Evolutionary conservation across 2,329 filamentous ascomycete species (phyloP), one percentile per base, ranked within the genome.

Genomic region (Zopfia rhizophila): DNA sequence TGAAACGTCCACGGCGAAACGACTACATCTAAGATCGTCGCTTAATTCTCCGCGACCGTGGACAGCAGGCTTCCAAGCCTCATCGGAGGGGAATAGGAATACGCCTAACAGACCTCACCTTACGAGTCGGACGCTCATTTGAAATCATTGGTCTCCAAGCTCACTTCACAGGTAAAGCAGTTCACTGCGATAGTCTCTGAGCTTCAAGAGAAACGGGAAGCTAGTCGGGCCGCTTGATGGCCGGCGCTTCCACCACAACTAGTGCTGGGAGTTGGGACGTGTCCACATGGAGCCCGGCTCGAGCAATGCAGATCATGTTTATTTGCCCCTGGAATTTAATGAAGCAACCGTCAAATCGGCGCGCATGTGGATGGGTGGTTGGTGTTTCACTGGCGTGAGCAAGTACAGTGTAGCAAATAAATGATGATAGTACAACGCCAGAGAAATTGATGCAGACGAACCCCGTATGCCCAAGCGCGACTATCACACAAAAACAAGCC

Each of bases 161-260:
- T 75, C 43, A 68, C 63, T 25, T 45, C 59, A 28, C 71, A 73
- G 48, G 66, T 74, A 28, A 68, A 74, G 44, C 61, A 72, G 51
- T 70, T 75, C 48, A 72, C 65, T 43, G 60, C 58, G 24, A 61
- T 72, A 52, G 64, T 75, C 31, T 68, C 67, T 42, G 61, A 69
- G 56, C 69, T 72, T 40, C 68, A 69, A 54, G 58, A 66, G 47
- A 59, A 66, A 43, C 60, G 61, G 45, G 63, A 64, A 56, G 53
- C 59, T 55, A 61, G 45, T 51, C 48, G 40, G 58, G 64, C 57
- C 61, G 59, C 64, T 59, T 70, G 50, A 67, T 56, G 65, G 61
- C 55, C 65, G 67, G 67, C 65, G 67, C 67, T 71, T 70, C 52
- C 56, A 60, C 45, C 45, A 50, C 40, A 48, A 38, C 21, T n/a